Conservation (phyloP, 805 yeast species). For the Candida qinlingensis region DNA sequence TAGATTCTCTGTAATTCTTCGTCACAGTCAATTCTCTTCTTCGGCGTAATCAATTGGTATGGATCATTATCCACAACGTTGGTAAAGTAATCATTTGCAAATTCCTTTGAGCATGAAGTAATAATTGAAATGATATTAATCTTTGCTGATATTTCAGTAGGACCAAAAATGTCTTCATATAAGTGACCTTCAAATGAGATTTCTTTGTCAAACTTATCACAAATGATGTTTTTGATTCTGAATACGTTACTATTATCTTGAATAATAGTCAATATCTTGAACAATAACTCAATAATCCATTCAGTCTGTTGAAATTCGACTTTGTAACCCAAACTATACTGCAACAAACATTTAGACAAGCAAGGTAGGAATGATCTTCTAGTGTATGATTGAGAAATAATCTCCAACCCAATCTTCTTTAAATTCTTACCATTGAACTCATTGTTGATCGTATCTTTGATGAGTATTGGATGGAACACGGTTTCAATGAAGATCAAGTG, state of each 20-base stretch:
- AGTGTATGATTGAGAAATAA: slow-evolving; percentile 46
- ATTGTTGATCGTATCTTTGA: slow-evolving; percentile 32
- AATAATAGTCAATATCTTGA: slow-evolving; percentile 38
- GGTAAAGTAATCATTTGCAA: slow-evolving; percentile 21
- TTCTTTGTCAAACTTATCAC: slow-evolving; percentile 42
- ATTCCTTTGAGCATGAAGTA: slow-evolving; percentile 25
- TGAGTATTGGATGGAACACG: slow-evolving; percentile 36
- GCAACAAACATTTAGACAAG: slow-evolving; percentile 41
- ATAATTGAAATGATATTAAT: slow-evolving; percentile 45
- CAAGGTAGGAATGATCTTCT: slow-evolving; percentile 67
- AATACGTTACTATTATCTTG: slow-evolving; percentile 57
- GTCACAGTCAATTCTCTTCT: slow-evolving; percentile 55
- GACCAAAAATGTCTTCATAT: slow-evolving; percentile 50
- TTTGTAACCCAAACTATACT: slow-evolving; percentile 34
- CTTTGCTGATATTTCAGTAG: slow-evolving; percentile 49
- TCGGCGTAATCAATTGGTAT: slow-evolving; percentile 43
- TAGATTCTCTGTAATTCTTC: slow-evolving; percentile 66
- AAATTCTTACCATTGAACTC: slow-evolving; percentile 23
- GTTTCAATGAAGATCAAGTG: slow-evolving; percentile 55
- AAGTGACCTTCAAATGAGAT: slow-evolving; percentile 33
- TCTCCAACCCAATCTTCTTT: slow-evolving; percentile 33
- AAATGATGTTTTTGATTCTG: slow-evolving; percentile 53
- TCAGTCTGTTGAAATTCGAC: slow-evolving; percentile 32
- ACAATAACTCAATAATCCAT: slow-evolving; percentile 51
- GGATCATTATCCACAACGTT: slow-evolving; percentile 26